Conservation (phyloP, 805 yeast genomes). For the Kluyveromyces wickerhamii region DNA sequence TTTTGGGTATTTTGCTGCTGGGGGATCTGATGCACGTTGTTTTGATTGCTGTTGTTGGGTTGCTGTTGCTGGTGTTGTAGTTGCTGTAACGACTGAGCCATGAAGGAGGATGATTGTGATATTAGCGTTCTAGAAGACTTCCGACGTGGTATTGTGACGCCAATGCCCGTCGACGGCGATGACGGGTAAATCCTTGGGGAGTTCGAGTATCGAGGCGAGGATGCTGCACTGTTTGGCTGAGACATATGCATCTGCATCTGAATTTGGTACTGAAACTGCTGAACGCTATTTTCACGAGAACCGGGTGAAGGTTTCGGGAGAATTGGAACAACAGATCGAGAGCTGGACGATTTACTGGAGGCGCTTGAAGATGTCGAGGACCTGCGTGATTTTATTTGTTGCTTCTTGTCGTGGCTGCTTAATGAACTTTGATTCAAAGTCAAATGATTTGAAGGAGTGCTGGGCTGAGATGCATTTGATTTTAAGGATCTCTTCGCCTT, state of each 20-base stretch:
- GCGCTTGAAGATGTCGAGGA: constrained; percentile 26
- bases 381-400: constrained; percentile 20
- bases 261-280: constrained; percentile 5
- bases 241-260: constrained; percentile 5
- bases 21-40: constrained; percentile 10
- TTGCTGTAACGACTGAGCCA: constrained; percentile 24
- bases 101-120: constrained; percentile 26
- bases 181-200: constrained; percentile 9
- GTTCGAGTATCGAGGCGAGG: constrained; percentile 22
- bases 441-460: neutral
- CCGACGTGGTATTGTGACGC: constrained; percentile 24
- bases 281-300: constrained; percentile 1
- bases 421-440: constrained; percentile 15
- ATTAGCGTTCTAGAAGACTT: constrained; percentile 22
- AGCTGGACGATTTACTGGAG: constrained; percentile 24
- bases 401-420: constrained; percentile 15
- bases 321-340: constrained; percentile 29
- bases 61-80: constrained; percentile 18
- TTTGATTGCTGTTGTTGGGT: constrained; percentile 13
- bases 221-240: constrained; percentile 21
- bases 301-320: constrained; percentile 29
- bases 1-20: constrained; percentile 12
- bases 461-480: neutral
- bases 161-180: constrained; percentile 15
- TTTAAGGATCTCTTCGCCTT: neutral